Base-by-base conservation (phyloP, 768 basidiomycete genomes). In the Boletus sp. region DNA sequence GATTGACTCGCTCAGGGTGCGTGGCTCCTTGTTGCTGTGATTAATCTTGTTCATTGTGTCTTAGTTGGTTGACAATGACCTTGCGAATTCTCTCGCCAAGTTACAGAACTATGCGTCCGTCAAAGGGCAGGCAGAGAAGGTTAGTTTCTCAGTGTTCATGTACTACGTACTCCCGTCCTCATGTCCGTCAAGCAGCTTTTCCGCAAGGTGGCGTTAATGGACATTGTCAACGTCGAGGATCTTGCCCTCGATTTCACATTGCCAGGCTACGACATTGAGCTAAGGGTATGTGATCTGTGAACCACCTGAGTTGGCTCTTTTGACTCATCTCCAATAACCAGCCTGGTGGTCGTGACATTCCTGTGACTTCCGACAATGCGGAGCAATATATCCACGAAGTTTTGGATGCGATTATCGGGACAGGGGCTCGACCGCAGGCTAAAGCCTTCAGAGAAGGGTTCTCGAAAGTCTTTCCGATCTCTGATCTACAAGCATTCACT, bases 201-300 rank as follows among this genome's bases (percentile, higher is more conserved):
- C 47, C 78, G 80, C 57, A 86, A 87, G 64, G 74, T 84, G 47
- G 78, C 80, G 45, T 67, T 80, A 60, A 77, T 84, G 69, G 83
- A 87, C 68, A 73, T 84, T 56, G 77, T 89, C 37, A 84, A 79
- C 20, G 77, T 98, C 17, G 89, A 92, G 60, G 95, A 98, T 67
- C 83, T 99, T 35, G 85, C 90, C 0, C 82, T 99, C 18, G 97
- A 99, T 75, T 99, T 98, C 73, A 98, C 96, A 8, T 80, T 98
- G 17, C 97, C 97, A 9, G 97, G 97, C 14, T 94, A 96, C 68
- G 87, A 94, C 67, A 90, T 98, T 55, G 93, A 97, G 71, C 80
- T 98, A 30, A 84, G 84, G 70, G 94, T 92, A 68, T 55, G 84
- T 72, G 12, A 37, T 48, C 14, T 36, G 15, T 52, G 12, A 41